Evolutionary conservation across 2,329 filamentous ascomycete species (phyloP).

Genomic region (Aspergillus unguis): DNA sequence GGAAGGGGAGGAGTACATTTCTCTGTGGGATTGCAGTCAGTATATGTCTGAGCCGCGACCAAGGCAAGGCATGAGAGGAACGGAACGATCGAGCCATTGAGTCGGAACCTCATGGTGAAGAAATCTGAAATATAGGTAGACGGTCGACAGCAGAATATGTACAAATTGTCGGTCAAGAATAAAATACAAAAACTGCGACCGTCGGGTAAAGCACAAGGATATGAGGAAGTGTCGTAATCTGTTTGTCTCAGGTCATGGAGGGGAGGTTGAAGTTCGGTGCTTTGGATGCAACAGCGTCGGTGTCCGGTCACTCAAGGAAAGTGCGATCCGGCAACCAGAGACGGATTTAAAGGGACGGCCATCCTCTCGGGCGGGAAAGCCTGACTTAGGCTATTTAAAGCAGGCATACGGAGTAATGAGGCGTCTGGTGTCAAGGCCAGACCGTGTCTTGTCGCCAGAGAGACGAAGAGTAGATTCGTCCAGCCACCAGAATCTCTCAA

Average conservation of each 20-base stretch:
- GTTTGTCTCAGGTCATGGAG: neutral
- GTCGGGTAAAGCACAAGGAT: neutral
- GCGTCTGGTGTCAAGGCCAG: constrained; percentile 2
- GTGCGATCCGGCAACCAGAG: constrained; percentile 3
- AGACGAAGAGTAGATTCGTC: constrained; percentile 9
- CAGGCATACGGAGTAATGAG: neutral
- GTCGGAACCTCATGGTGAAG: constrained; percentile 33
- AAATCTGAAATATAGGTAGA: constrained; percentile 3
- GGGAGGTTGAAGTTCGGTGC: neutral
- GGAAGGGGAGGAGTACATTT: constrained; percentile 28
- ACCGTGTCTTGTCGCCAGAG: neutral
- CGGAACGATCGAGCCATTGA: constrained; percentile 24
- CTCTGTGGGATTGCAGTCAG: constrained; percentile 42
- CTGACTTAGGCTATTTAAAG: constrained; percentile 9
- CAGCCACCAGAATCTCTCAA: constrained; percentile 14
- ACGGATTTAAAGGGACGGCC: neutral
- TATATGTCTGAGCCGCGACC: constrained; percentile 43
- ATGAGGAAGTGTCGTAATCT: neutral
- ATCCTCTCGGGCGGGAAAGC: neutral
- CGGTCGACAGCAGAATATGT: constrained; percentile 5
- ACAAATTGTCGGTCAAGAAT: constrained; percentile 1
- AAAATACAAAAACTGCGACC: neutral
- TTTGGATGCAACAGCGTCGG: constrained; percentile 1
- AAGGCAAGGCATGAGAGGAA: constrained; percentile 28
- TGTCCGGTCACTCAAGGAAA: constrained; percentile 2